phyloP scores from a whole-genome alignment of 495 filamentous ascomycete genomes.

The Aspergillus bridgeri region DNA sequence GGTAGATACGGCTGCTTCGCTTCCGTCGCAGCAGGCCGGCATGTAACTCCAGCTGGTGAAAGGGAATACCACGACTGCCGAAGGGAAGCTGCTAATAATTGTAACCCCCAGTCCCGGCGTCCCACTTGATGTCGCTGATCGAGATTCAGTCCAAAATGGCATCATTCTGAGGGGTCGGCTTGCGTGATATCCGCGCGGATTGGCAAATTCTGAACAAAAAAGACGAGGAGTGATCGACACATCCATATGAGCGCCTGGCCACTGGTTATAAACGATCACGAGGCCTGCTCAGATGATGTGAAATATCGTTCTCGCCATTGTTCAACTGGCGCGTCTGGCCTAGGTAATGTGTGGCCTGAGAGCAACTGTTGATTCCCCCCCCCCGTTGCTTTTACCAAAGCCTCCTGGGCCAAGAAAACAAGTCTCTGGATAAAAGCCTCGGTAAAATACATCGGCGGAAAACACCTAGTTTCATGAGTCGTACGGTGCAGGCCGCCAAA shows the following conservation, averaged over 20 bases:
- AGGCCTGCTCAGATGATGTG: neutral
- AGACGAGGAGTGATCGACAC: neutral
- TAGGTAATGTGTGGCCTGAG: too few species aligned
- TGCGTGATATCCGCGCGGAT: neutral
- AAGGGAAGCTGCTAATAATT: neutral
- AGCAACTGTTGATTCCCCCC: too few species aligned
- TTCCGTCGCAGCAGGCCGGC: neutral
- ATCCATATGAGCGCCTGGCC: neutral
- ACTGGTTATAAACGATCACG: neutral
- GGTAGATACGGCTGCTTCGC: neutral
- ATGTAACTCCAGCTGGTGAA: neutral
- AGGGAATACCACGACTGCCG: neutral
- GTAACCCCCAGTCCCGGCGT: neutral
- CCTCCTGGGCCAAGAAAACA: slow-evolving; percentile 1
- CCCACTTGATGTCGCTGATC: neutral
- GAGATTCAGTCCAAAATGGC: neutral
- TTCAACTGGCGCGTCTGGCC: too few species aligned
- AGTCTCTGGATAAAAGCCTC: slow-evolving; percentile 18
- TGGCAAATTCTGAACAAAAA: neutral
- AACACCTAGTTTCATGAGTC: slow-evolving; percentile 7
- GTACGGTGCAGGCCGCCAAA: slow-evolving; percentile 6
- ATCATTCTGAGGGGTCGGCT: slow-evolving; percentile 1
- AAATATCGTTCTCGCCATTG: neutral
- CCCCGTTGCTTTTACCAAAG: neutral
- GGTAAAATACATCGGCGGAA: slow-evolving; percentile 22